phyloP scores from a whole-genome alignment of 495 filamentous ascomycete genomes.

The Terfezia boudieri region DNA sequence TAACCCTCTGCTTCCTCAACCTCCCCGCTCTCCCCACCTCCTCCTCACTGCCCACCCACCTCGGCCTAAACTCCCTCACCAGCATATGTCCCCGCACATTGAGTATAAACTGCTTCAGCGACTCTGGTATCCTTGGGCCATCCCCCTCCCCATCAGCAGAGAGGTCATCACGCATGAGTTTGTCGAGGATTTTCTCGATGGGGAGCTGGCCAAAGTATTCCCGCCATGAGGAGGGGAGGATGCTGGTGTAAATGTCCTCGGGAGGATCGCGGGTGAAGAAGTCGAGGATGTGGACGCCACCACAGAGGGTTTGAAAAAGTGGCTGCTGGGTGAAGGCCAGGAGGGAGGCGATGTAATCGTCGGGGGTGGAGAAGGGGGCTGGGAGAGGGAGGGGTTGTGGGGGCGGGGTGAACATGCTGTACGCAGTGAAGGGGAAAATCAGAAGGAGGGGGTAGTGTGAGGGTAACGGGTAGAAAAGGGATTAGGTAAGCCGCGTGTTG shows the following conservation, averaged over 20 bases:
- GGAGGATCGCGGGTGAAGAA: conserved; percentile 68
- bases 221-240: conserved; percentile 62
- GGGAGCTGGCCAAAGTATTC: conserved; percentile 46
- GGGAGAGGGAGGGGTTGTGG: conserved; percentile 34
- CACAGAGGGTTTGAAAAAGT: conserved; percentile 71
- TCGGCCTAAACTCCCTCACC: conserved; percentile 31
- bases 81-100: conserved; percentile 51
- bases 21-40: neutral
- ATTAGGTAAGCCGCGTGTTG: too few relatives aligned
- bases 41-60: neutral
- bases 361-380: conserved; percentile 31
- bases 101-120: conserved; percentile 48
- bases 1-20: conserved; percentile 1
- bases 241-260: conserved; percentile 41
- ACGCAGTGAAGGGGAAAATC: too few relatives aligned
- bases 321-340: conserved; percentile 52
- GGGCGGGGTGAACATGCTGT: conserved; percentile 13
- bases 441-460: too few relatives aligned
- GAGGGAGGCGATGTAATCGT: conserved; percentile 58
- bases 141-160: neutral
- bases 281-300: conserved; percentile 84
- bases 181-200: conserved; percentile 50
- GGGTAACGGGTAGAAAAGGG: too few relatives aligned
- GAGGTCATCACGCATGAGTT: conserved; percentile 32
- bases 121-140: conserved; percentile 28